Base-by-base conservation (phyloP, 1,139 yeast species). In the Yamadazyma dendronema region DNA sequence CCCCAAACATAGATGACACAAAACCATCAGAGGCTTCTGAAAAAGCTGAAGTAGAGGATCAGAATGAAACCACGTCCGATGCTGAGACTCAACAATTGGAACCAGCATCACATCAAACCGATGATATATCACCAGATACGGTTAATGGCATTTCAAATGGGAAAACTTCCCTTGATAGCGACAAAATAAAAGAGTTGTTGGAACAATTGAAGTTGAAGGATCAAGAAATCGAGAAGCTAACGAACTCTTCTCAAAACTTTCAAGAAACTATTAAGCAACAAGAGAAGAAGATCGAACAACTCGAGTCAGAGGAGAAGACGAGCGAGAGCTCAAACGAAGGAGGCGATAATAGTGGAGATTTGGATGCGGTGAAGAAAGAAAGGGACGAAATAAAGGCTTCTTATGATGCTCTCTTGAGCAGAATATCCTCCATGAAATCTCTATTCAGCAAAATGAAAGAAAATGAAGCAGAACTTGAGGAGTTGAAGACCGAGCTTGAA, bases 341-440 rank as follows among this genome's bases (percentile, higher is more conserved):
- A 7, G n/a, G 6, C n/a, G 29, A 26, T 14, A 26, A 26, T 6
- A n/a, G 27, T n/a, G 6, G 30, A 4, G 24, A 34, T 30, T 25
- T 40, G 15, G 37, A 34, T 24, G 37, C 45, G 19, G 51, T 56
- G 3, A 59, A 56, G 36, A 36, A 47, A 17, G 94, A 87, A 47
- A 72, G 87, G 35, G 87, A 81, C 42, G 77, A 79, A 26, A 72
- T 79, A 21, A 84, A 85, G 48, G 72, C 75, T 8, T 85, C 84
- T 43, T 88, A 90, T 56, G 87, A 88, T 47, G 71, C 74, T n/a
- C 65, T 92, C 15, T 64, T 89, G 41, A 83, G 81, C 45, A 77
- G 86, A 54, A 67, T 92, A 23, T 78, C 95, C 1, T 79, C 86
- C 2, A 88, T 92, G 86, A 88, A 86, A 53, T 65, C 84, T 0